A percentile compares a stretch with the other conserved stretches of the same genome.
Evolutionary conservation across 2,329 filamentous ascomycete species (phyloP).

Genomic region (Nothophoma quercina): DNA sequence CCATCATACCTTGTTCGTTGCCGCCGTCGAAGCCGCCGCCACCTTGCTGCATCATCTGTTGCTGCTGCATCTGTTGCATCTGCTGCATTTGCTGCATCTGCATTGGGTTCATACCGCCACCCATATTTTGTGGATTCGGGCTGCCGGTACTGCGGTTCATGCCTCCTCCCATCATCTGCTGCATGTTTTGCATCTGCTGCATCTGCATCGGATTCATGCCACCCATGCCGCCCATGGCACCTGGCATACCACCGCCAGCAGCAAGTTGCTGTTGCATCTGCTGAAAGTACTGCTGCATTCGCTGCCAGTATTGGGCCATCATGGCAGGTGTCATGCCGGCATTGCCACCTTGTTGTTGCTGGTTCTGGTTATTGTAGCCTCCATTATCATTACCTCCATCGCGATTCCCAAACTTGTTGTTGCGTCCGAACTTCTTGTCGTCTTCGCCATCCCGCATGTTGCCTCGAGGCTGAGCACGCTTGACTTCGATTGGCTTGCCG

Average conservation of each 20-base stretch:
- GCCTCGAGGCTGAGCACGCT: conserved; percentile 94
- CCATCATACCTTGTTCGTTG: conserved; percentile 57
- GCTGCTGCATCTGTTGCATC: conserved; percentile 59
- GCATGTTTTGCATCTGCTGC: conserved; percentile 49
- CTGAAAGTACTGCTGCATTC: conserved; percentile 96
- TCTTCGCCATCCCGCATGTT: conserved; percentile 93
- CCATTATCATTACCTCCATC: conserved; percentile 42
- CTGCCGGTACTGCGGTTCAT: conserved; percentile 44
- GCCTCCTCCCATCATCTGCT: conserved; percentile 45
- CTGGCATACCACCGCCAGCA: conserved; percentile 48
- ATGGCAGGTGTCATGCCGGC: conserved; percentile 88
- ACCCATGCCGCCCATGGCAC: conserved; percentile 58
- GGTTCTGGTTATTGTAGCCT: conserved; percentile 56
- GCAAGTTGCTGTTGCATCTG: conserved; percentile 95
- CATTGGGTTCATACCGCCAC: conserved; percentile 71
- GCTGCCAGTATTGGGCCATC: conserved; percentile 98
- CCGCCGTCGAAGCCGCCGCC: conserved; percentile 49
- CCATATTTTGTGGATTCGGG: conserved; percentile 42
- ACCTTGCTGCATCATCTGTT: conserved; percentile 59
- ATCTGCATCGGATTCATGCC: conserved; percentile 67
- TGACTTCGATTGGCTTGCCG: conserved; percentile 96
- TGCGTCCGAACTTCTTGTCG: conserved; percentile 53
- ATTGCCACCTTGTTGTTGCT: conserved; percentile 51
- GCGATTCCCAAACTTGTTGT: conserved; percentile 49
- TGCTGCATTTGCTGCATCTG: conserved; percentile 73